phyloP scores from a whole-genome alignment of 1,284 basidiomycete genomes.

The Puccinia polysora region DNA sequence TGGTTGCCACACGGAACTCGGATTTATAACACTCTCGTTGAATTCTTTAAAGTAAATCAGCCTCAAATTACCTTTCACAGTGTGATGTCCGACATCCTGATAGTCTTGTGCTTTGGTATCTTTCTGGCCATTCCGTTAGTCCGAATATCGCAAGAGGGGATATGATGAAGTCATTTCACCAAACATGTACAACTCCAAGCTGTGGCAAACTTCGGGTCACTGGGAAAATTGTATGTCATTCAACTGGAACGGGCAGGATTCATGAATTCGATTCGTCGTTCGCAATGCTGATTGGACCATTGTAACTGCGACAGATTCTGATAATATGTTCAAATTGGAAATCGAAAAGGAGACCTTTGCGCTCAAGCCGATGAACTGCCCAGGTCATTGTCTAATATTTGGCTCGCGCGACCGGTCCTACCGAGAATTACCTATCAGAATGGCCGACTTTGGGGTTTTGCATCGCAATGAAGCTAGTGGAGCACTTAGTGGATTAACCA shows the following conservation, averaged over 20 bases:
- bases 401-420: slow-evolving; percentile 90
- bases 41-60: slow-evolving; percentile 75
- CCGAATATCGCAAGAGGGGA: slow-evolving; percentile 76
- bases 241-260: too few species aligned
- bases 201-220: slow-evolving; percentile 98
- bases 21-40: slow-evolving; percentile 90
- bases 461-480: slow-evolving; percentile 97
- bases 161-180: slow-evolving; percentile 95
- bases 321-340: slow-evolving; percentile 92
- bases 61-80: neutral
- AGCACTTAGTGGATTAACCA: slow-evolving; percentile 84
- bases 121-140: slow-evolving; percentile 51
- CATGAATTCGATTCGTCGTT: too few species aligned
- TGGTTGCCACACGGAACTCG: slow-evolving; percentile 95
- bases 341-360: slow-evolving; percentile 93
- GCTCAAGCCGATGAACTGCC: slow-evolving; percentile 99
- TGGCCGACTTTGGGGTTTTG: slow-evolving; percentile 97
- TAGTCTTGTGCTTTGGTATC: neutral
- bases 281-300: too few species aligned
- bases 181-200: slow-evolving; percentile 93
- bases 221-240: slow-evolving; percentile 67
- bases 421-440: slow-evolving; percentile 89
- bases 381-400: slow-evolving; percentile 94
- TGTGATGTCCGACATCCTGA: neutral
- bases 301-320: slow-evolving; percentile 62